A percentile compares a stretch with the other conserved stretches of the same genome.
Evolutionary conservation across 202 grass and related monocot species (phyloP).

Genomic region (Digitaria exilis): DNA sequence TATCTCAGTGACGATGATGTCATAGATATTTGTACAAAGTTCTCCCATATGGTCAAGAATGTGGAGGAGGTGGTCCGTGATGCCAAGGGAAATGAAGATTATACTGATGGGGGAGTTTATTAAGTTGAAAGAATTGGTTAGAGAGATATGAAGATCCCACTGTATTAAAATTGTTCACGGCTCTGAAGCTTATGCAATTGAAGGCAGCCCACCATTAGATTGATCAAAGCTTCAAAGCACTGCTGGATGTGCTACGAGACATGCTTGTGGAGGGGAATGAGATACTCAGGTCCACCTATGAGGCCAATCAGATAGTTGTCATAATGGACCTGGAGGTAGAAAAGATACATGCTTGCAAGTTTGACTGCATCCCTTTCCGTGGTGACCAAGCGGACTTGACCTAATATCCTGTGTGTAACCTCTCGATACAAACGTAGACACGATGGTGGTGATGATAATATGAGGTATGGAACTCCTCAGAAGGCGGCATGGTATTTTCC

Average conservation of each 20-base stretch:
- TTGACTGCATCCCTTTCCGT: not conserved
- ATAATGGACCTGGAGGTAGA: too few species aligned
- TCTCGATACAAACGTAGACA: not conserved
- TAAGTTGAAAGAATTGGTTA: too few species aligned
- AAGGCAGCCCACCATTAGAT: not conserved
- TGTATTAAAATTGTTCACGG: not conserved
- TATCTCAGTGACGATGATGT: too few species aligned
- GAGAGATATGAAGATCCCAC: too few species aligned
- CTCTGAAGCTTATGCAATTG: not conserved
- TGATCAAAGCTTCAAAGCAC: not conserved
- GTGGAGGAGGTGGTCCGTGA: too few species aligned
- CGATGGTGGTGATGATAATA: not conserved
- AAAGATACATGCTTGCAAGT: not conserved
- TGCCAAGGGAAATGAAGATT: too few species aligned
- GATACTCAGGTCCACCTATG: not conserved
- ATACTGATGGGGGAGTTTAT: too few species aligned
- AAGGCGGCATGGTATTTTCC: too few species aligned
- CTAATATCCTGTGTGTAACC: not conserved
- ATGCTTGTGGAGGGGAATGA: not conserved
- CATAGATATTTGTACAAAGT: too few species aligned
- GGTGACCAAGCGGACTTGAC: too few species aligned
- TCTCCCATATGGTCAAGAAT: too few species aligned
- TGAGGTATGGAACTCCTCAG: too few species aligned
- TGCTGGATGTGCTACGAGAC: not conserved
- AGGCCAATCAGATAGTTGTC: not conserved